Base-by-base conservation (phyloP, 352 stramenopile genomes). In the Pythium insidiosum region DNA sequence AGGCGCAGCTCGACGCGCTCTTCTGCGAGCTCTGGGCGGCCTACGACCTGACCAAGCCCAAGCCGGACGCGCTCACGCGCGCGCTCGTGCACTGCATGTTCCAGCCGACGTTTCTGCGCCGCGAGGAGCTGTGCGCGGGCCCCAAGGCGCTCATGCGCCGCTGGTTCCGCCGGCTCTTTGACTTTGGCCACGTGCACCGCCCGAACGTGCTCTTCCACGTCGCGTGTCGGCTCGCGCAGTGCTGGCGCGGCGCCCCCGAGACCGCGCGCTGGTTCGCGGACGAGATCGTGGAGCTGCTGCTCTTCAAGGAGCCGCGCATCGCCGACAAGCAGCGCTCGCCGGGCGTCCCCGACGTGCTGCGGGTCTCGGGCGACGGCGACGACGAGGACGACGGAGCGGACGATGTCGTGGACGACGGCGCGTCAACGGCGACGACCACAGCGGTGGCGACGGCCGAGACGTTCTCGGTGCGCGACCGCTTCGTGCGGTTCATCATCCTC, bases 191-290 rank as follows among this genome's bases (percentile, higher is more conserved):
- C 19, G 48, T 60, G 5, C 56, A 87, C 30, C 63, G 80, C 5
- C 80, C 80, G 3, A 89, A 89, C 37, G 80, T 88, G 12, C 56
- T 92, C 13, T 92, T 85, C 56, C 80, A 92, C 61, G 35, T 92
- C 21, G 40, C 66, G 23, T 88, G 73, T 28, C 72, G 72, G 2
- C 55, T 92, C 16, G 76, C 57, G 5, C 74, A 84, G 50, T 57
- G 76, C 26, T 89, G 76, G 76, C 68, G 75, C 11, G 62, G 69
- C 5, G 61, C 69, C 9, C 80, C 75, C 3, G 36, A 47, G 0
- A 47, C 67, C 10, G 74, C 77, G 22, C 39, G 71, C 20, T 48
- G 53, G 13, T 92, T 84, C 44, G 49, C 64, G 4, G 68, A 85
- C 15, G 77, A 90, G 37, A 71, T 92, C 12, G 54, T 85, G n/a